Evolutionary conservation across 2,329 filamentous ascomycete species (phyloP).

Genomic region (Botrytis fragariae): DNA sequence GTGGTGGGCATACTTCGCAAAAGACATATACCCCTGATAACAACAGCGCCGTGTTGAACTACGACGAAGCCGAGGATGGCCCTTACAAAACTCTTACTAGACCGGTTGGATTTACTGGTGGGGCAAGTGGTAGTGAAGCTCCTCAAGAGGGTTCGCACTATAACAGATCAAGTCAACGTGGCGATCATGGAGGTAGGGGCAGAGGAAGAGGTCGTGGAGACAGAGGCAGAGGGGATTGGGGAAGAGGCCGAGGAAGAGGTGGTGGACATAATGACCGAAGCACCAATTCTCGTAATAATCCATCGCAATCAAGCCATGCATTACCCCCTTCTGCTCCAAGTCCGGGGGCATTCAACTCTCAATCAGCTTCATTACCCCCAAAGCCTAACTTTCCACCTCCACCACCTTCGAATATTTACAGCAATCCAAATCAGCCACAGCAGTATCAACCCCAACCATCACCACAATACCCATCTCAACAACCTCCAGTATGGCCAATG

Average conservation of each 20-base stretch:
- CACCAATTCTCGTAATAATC: conserved; percentile 27
- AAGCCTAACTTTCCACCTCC: conserved; percentile 12
- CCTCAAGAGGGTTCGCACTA: conserved; percentile 39
- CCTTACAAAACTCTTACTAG: conserved; percentile 70
- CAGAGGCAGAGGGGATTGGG: conserved; percentile 29
- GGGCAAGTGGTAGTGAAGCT: conserved; percentile 42
- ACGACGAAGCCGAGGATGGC: conserved; percentile 67
- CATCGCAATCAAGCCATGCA: conserved; percentile 22
- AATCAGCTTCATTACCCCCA: conserved; percentile 18
- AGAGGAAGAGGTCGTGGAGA: conserved; percentile 31
- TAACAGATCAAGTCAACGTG: conserved; percentile 26
- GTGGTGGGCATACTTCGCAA: conserved; percentile 40
- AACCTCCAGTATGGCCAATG: conserved; percentile 34
- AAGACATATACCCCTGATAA: conserved; percentile 37
- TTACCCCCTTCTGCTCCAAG: conserved; percentile 19
- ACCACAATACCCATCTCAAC: conserved; percentile 22
- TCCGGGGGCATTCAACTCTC: conserved; percentile 22
- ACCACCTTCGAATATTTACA: conserved; percentile 20
- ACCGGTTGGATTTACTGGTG: conserved; percentile 57
- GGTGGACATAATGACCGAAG: conserved; percentile 30
- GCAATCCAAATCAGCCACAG: neutral
- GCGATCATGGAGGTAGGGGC: conserved; percentile 28
- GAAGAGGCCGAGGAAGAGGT: conserved; percentile 33
- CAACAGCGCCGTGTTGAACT: conserved; percentile 53
- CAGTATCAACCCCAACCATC: conserved; percentile 25